Evolutionary conservation across 805 yeast genomes (phyloP), one percentile per base, ranked within the genome.

Genomic region (Isabelozyma heimii): DNA sequence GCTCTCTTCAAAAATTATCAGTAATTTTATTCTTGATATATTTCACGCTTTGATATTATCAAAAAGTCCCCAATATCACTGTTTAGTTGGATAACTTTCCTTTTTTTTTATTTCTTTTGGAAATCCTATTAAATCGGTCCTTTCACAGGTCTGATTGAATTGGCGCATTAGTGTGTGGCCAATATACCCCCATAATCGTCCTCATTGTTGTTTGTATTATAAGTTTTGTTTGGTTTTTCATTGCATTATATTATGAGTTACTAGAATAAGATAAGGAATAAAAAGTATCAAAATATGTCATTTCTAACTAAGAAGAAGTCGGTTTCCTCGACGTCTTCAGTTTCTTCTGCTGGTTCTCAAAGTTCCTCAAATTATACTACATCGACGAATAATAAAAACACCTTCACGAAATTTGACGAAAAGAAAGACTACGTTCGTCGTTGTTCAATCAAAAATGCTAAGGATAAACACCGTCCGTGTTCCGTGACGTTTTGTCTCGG

Each of bases 381-480:
- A 12, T 12, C 40, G 10, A n/a, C 24, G 12, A 38, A 16, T 15
- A 38, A 6, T 12, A 14, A 14, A 10, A 55, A 53, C n/a, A 49
- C 61, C 16, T 70, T 69, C 52, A 58, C 64, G 42, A 66, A 69
- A 52, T 73, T 73, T 56, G 79, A 73, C 52, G 79, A 73, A 52
- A 73, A 73, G 65, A 72, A 73, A 56, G 79, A 73, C 52, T 73
- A 73, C 55, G 66, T 58, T n/a, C 67, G 67, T 49, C 61, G 79
- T 47, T 73, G 77, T 58, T 62, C 66, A 42, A 42, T 61, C 52
- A 70, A 65, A 55, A 53, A 47, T 30, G 13, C 17, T 4, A 42
- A 58, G 44, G 55, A 52, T 53, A 47, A 56, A 43, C 67, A 72
- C 54, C 30, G 61, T 52, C 66, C 75, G 20, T 52, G 57, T 20